Evolutionary conservation across 768 basidiomycete genomes (phyloP).

Genomic region (Phylloporus sp.): DNA sequence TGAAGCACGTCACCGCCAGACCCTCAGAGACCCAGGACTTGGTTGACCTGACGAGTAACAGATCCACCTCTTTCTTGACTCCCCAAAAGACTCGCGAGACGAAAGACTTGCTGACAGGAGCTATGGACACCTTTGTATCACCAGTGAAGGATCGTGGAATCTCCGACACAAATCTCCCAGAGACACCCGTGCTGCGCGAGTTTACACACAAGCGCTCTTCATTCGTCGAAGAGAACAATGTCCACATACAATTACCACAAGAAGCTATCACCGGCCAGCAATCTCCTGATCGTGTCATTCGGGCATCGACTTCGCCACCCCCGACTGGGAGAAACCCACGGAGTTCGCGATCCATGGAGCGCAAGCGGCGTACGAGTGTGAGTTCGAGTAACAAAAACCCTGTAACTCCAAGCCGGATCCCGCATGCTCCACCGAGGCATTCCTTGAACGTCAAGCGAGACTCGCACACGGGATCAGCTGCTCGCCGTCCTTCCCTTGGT

Average conservation of each 20-base stretch:
- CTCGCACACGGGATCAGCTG: background rate
- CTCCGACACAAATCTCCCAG: constrained; percentile 16
- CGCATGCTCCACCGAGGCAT: constrained; percentile 3
- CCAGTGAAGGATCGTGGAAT: constrained; percentile 15
- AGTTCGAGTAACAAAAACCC: constrained; percentile 9
- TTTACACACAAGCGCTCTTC: constrained; percentile 74
- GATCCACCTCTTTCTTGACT: constrained; percentile 5
- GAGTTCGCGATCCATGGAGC: constrained; percentile 37
- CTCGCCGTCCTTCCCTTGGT: constrained; percentile 13
- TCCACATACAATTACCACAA: constrained; percentile 28
- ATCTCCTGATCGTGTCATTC: constrained; percentile 3
- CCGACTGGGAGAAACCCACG: constrained; percentile 16
- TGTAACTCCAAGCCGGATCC: constrained; percentile 2
- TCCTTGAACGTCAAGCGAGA: constrained; percentile 11
- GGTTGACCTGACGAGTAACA: constrained; percentile 14
- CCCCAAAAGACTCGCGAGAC: constrained; percentile 30
- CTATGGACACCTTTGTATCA: constrained; percentile 39
- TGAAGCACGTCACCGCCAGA: constrained; percentile 50
- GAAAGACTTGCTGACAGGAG: constrained; percentile 76
- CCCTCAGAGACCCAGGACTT: constrained; percentile 19
- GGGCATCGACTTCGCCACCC: constrained; percentile 16
- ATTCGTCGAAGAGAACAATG: constrained; percentile 47
- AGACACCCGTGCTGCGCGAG: constrained; percentile 55
- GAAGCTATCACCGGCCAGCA: constrained; percentile 31
- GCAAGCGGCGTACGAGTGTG: constrained; percentile 10